Evolutionary conservation across 2,329 filamentous ascomycete species (phyloP).

Genomic region (Falciphora oryzae): DNA sequence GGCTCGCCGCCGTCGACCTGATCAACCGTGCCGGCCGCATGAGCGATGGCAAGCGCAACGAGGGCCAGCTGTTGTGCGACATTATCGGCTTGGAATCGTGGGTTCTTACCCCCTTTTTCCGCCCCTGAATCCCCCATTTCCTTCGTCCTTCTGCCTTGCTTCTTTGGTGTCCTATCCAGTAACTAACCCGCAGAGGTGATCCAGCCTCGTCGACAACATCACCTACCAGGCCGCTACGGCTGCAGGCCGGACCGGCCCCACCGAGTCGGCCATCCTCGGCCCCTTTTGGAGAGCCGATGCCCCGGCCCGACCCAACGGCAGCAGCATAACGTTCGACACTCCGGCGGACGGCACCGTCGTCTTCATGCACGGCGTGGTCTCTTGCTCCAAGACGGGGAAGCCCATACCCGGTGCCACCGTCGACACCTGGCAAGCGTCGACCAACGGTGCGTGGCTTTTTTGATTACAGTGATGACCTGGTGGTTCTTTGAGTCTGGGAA

Average conservation of each 20-base stretch:
- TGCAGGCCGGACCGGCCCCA: constrained; percentile 34
- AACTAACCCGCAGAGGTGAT: neutral
- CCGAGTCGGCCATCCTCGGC: constrained; percentile 52
- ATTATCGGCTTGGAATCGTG: constrained; percentile 53
- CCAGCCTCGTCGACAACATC: constrained; percentile 54
- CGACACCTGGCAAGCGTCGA: constrained; percentile 59
- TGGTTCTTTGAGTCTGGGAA: neutral
- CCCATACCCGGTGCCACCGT: constrained; percentile 50
- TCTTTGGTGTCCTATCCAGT: neutral
- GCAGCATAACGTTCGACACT: constrained; percentile 41
- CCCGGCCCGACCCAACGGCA: constrained; percentile 50
- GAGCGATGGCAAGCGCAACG: constrained; percentile 52
- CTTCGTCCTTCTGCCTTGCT: neutral
- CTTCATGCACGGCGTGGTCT: constrained; percentile 46
- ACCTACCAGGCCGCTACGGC: constrained; percentile 48
- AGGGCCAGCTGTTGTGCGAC: constrained; percentile 57
- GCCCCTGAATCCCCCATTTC: too few relatives aligned
- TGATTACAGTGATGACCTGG: neutral
- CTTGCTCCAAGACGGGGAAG: constrained; percentile 38
- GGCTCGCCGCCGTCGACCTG: constrained; percentile 58
- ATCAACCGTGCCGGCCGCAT: constrained; percentile 56
- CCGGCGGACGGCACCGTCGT: constrained; percentile 35
- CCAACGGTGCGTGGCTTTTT: constrained; percentile 34
- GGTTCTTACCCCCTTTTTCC: constrained; percentile 10
- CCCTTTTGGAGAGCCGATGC: constrained; percentile 62